Evolutionary conservation across 345 rosid genomes (phyloP).

Genomic region (Citrus mangshanensis): DNA sequence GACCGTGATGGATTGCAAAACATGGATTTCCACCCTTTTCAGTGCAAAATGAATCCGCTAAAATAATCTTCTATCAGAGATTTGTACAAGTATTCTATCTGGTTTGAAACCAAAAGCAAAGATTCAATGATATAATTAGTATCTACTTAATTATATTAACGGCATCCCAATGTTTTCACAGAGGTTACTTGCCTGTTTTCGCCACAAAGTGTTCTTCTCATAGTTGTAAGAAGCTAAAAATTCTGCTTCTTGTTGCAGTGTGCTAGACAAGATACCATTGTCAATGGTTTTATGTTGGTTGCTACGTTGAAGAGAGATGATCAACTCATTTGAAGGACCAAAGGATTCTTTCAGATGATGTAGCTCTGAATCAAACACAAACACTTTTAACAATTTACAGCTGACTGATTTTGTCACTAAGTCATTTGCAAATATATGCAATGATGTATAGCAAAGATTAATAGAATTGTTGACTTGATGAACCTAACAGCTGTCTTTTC

Average conservation of each 20-base stretch:
- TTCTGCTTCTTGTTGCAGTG: neutral
- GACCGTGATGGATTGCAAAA: conserved; percentile 21
- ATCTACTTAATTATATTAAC: neutral
- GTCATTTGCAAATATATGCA: neutral
- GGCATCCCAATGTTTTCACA: neutral
- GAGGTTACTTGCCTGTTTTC: conserved; percentile 11
- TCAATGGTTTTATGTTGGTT: neutral
- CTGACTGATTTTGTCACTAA: neutral
- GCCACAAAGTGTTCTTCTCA: conserved; percentile 13
- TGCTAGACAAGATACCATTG: neutral
- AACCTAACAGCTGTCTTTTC: neutral
- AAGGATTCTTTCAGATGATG: conserved; percentile 15
- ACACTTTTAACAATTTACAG: no score
- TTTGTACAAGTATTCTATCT: conserved; percentile 25
- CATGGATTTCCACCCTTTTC: conserved; percentile 29
- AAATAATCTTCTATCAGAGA: conserved; percentile 30
- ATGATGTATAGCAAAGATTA: neutral
- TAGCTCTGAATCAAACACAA: conserved; percentile 6
- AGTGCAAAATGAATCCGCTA: conserved; percentile 25
- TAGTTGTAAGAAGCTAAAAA: conserved; percentile 11
- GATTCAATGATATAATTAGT: neutral
- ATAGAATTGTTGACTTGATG: neutral
- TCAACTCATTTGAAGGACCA: conserved; percentile 27
- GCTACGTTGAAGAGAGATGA: conserved; percentile 7
- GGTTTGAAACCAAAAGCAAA: neutral